Evolutionary conservation across 805 yeast genomes (phyloP).

Genomic region (Teunomyces atbi): DNA sequence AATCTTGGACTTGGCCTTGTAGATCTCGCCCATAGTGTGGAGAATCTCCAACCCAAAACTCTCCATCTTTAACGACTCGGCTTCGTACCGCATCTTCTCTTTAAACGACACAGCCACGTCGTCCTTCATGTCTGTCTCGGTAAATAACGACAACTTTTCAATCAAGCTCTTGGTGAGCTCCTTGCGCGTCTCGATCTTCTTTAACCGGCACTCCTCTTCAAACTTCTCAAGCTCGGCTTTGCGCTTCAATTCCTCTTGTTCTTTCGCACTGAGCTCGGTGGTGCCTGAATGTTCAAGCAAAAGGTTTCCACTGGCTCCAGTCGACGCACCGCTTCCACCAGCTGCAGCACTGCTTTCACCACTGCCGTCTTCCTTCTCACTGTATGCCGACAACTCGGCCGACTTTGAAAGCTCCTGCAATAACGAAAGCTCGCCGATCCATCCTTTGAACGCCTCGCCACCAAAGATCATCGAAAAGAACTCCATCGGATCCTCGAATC

Average conservation of each 20-base stretch:
- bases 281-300: conserved; percentile 19
- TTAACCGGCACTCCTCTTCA: conserved; percentile 74
- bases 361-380: conserved; percentile 27
- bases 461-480: conserved; percentile 76
- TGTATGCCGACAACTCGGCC: conserved; percentile 41
- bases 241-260: conserved; percentile 45
- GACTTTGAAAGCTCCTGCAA: conserved; percentile 40
- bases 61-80: conserved; percentile 77
- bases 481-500: conserved; percentile 66
- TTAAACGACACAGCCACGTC: conserved; percentile 51
- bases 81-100: conserved; percentile 71
- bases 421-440: conserved; percentile 45
- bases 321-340: too few species aligned
- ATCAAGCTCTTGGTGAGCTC: conserved; percentile 58
- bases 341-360: background rate
- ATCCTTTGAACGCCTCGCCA: conserved; percentile 81
- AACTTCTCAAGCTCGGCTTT: conserved; percentile 56
- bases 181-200: conserved; percentile 63
- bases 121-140: conserved; percentile 44
- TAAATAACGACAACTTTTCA: conserved; percentile 41
- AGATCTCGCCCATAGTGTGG: conserved; percentile 71
- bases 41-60: conserved; percentile 82
- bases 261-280: conserved; percentile 32
- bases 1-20: conserved; percentile 61
- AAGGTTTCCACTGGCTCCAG: too few species aligned